Evolutionary conservation across 768 basidiomycete genomes (phyloP), one percentile per base, ranked within the genome.

Genomic region (Postia placenta): DNA sequence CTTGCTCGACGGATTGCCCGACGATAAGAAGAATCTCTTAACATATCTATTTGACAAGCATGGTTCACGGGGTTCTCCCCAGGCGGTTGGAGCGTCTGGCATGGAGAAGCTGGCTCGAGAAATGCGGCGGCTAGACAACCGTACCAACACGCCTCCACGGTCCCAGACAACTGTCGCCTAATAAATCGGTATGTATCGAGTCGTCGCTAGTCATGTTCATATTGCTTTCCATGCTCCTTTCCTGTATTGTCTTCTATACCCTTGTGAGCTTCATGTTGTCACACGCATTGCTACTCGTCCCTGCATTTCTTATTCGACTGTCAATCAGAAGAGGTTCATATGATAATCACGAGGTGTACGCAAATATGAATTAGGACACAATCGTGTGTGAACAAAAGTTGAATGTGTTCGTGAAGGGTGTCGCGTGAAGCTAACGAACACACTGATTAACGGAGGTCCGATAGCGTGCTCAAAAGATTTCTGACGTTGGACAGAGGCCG

Each of bases 21-120:
- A 90, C 52, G 88, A 89, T 58, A 90, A 92, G 74, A 92, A 91
- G 74, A 92, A 93, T 61, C 71, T 92, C 15, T 70, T 93, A 42
- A 90, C 91, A 1, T 93, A 93, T 56, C 71, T 91, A 49, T 93
- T 93, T 55, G 90, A 92, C 64, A 92, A 92, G 64, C 87, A 92
- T 58, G 83, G 83, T 26, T 86, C 78, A 9, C 73, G 90, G 19
- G 86, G 79, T 26, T 48, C 61, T 19, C 57, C 50, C 20, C 48
- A 35, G 27, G 40, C 48, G 2, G 20, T 51, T 39, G 68, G 70
- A 7, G 66, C 65, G n/a, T 68, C 68, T 14, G 78, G 85, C 25
- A 73, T 86, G 60, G 80, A 83, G 44, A 85, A 79, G 57, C 71
- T 92, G 51, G 81, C 86, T 69, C 83, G 82, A 56, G 89, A 90